Evolutionary conservation across 805 yeast species (phyloP).

Genomic region (Hanseniaspora pseudoguilliermondii): DNA sequence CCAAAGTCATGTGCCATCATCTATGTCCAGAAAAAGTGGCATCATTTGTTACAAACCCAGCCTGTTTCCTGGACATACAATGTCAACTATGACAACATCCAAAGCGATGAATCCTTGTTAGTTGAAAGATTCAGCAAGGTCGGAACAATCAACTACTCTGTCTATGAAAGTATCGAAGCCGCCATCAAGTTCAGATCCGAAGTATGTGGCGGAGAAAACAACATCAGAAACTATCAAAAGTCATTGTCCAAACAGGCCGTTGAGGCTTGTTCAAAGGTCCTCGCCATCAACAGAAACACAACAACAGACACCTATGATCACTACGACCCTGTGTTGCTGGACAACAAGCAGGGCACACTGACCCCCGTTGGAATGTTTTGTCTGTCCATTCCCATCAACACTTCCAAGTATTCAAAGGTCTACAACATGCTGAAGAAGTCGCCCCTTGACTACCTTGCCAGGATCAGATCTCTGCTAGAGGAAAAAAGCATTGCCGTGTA

Average conservation of each 20-base stretch:
- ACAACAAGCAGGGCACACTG: slow-evolving; percentile 17
- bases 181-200: slow-evolving; percentile 44
- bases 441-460: slow-evolving; percentile 12
- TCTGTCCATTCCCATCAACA: slow-evolving; percentile 38
- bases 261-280: slow-evolving; percentile 27
- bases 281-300: slow-evolving; percentile 25
- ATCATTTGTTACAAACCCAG: slow-evolving; percentile 37
- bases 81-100: slow-evolving; percentile 11
- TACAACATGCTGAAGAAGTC: slow-evolving; percentile 17
- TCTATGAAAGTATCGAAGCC: slow-evolving; percentile 31
- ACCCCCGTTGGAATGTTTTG: slow-evolving; percentile 19
- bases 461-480: slow-evolving; percentile 19
- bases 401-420: slow-evolving; percentile 16
- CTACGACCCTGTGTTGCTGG: slow-evolving; percentile 21
- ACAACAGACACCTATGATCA: slow-evolving; percentile 27
- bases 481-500: slow-evolving; percentile 21
- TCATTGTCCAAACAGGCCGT: slow-evolving; percentile 36
- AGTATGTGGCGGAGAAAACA: slow-evolving; percentile 42
- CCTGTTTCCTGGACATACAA: slow-evolving; percentile 40
- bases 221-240: slow-evolving; percentile 37
- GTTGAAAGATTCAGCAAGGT: slow-evolving; percentile 35
- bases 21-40: slow-evolving; percentile 44
- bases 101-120: slow-evolving; percentile 2
- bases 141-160: slow-evolving; percentile 41
- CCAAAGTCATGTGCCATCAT: slow-evolving; percentile 49